A percentile compares a stretch with the other conserved stretches of the same genome.
Evolutionary conservation across 2,329 filamentous ascomycete genomes (phyloP).

Genomic region (Nigrospora osmanthi): DNA sequence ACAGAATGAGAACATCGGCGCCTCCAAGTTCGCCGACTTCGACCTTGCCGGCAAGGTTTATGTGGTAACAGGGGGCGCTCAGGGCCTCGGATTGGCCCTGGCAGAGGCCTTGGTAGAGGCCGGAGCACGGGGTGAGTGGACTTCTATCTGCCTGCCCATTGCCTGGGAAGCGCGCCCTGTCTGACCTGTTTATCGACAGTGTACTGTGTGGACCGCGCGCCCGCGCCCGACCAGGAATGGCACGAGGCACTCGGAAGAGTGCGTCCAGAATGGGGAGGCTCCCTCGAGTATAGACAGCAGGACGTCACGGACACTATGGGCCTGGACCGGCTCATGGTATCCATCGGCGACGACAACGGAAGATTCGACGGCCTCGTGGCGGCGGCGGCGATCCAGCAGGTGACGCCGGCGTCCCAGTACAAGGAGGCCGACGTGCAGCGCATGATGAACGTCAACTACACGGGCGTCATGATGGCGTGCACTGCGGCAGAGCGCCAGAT

Average conservation of each 20-base stretch:
- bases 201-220: slow-evolving; percentile 47
- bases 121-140: slow-evolving; percentile 52
- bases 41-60: slow-evolving; percentile 60
- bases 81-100: slow-evolving; percentile 66
- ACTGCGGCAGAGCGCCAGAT: slow-evolving; percentile 62
- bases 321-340: slow-evolving; percentile 49
- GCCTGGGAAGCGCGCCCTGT: background rate
- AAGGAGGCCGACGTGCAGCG: slow-evolving; percentile 45
- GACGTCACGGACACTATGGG: slow-evolving; percentile 56
- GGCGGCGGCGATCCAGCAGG: slow-evolving; percentile 61
- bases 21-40: slow-evolving; percentile 55
- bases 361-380: slow-evolving; percentile 63
- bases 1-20: background rate
- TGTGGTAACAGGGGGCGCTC: slow-evolving; percentile 62
- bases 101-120: slow-evolving; percentile 68
- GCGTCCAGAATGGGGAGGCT: slow-evolving; percentile 50
- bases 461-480: slow-evolving; percentile 62
- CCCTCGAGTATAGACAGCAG: slow-evolving; percentile 57
- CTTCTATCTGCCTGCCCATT: background rate
- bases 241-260: slow-evolving; percentile 50
- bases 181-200: slow-evolving; percentile 24
- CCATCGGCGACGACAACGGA: slow-evolving; percentile 52
- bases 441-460: slow-evolving; percentile 65
- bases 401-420: slow-evolving; percentile 62
- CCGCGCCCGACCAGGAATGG: slow-evolving; percentile 49